A percentile compares a stretch with the other conserved stretches of the same genome.
These are phyloP conservation scores for Phalaenopsis hybrid DNA, from an alignment of 116 monocot species.

Conservation along the genomic window DNA sequence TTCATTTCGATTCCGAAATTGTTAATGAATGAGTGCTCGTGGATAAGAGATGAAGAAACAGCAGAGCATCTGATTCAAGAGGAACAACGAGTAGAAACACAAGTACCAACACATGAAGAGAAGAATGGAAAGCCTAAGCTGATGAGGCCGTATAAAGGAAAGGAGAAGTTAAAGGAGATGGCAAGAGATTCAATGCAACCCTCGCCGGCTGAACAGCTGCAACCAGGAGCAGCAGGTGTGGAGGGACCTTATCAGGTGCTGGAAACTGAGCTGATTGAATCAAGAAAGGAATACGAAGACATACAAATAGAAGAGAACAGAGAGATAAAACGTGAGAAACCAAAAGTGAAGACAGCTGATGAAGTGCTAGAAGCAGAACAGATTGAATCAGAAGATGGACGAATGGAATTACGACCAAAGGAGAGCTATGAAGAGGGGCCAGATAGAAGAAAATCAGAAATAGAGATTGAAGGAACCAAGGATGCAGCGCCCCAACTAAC, in stretches of 20 bases:
- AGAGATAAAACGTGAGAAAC: neutral
- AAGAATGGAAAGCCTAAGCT: neutral
- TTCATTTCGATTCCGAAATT: conserved; percentile 6
- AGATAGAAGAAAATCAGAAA: no score
- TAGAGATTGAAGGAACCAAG: no score
- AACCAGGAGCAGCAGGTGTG: neutral
- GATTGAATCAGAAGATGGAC: neutral
- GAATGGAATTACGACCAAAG: neutral
- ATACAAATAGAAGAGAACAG: neutral
- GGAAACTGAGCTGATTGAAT: no score
- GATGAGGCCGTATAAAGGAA: no score
- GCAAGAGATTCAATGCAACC: no score
- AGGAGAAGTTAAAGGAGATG: no score
- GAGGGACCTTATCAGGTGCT: no score
- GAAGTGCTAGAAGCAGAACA: neutral
- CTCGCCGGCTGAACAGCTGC: neutral
- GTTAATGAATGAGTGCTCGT: neutral
- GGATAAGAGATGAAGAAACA: neutral
- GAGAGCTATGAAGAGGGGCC: neutral
- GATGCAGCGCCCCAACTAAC: no score
- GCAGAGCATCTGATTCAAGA: neutral
- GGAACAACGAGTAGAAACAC: neutral
- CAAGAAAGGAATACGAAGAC: no score
- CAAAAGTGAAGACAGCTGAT: neutral
- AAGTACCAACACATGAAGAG: neutral